Evolutionary conservation across 768 basidiomycete species (phyloP).

Genomic region (Suillus fuscotomentosus): DNA sequence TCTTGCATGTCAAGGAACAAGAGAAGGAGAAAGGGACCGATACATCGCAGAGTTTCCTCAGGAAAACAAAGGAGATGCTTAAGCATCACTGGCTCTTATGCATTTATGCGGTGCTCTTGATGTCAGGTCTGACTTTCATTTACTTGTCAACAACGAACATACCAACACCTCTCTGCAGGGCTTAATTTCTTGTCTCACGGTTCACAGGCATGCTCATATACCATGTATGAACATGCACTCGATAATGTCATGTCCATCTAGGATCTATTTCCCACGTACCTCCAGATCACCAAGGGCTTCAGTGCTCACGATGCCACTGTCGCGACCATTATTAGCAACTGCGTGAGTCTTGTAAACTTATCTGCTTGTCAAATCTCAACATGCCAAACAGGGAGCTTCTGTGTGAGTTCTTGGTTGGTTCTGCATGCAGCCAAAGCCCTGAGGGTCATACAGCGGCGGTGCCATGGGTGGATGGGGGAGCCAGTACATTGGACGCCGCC

Average conservation of each 20-base stretch:
- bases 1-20: constrained; percentile 59
- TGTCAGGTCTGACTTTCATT: constrained; percentile 48
- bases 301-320: constrained; percentile 55
- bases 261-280: constrained; percentile 79
- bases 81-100: constrained; percentile 80
- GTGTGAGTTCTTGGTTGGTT: constrained; percentile 31
- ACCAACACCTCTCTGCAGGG: constrained; percentile 32
- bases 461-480: constrained; percentile 67
- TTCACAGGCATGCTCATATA: constrained; percentile 44
- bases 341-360: constrained; percentile 37
- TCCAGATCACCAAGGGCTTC: constrained; percentile 63
- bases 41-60: constrained; percentile 61
- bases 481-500: constrained; percentile 77
- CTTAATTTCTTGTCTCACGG: constrained; percentile 82
- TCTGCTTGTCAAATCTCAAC: not conserved
- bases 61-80: constrained; percentile 73
- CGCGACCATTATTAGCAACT: constrained; percentile 82
- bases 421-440: not conserved
- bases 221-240: not conserved
- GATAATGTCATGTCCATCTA: constrained; percentile 20
- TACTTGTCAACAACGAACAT: not conserved
- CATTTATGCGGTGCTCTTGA: constrained; percentile 80
- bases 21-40: constrained; percentile 41
- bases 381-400: constrained; percentile 38
- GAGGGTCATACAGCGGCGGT: constrained; percentile 49